Percentiles rank a stretch among this genome's conserved stretches.
These are phyloP conservation scores for Phalaenopsis aphrodite DNA, from an alignment of 106 monocot genomes.

Conservation along the genomic window DNA sequence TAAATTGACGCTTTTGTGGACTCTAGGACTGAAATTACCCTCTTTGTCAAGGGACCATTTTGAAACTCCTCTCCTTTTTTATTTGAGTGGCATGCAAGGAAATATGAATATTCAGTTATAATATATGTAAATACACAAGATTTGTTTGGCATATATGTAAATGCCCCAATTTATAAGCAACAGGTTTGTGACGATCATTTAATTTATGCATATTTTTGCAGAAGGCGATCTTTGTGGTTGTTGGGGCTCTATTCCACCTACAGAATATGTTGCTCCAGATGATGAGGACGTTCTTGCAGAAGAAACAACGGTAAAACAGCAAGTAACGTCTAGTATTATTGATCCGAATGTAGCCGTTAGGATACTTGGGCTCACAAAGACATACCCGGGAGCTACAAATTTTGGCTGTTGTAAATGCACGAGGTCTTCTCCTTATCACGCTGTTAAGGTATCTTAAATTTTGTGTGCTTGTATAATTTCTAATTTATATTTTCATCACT, in stretches of 20 bases:
- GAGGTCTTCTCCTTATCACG: conserved; percentile 66
- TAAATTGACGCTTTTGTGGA: too few species aligned
- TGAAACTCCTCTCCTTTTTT: too few species aligned
- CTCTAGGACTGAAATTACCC: too few species aligned
- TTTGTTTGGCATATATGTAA: too few species aligned
- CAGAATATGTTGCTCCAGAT: conserved; percentile 58
- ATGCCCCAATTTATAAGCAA: too few species aligned
- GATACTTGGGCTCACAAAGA: conserved; percentile 69
- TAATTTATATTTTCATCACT: background rate
- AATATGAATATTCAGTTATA: too few species aligned
- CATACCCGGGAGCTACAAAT: conserved; percentile 59
- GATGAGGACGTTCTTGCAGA: conserved; percentile 92
- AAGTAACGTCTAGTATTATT: conserved; percentile 17
- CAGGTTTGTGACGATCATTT: background rate
- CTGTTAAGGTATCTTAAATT: conserved; percentile 51
- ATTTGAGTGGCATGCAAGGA: too few species aligned
- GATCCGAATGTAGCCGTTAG: conserved; percentile 61
- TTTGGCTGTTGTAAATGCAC: conserved; percentile 60
- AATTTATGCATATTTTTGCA: conserved; percentile 16
- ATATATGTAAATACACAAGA: too few species aligned
- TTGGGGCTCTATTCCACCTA: conserved; percentile 42
- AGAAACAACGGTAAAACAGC: conserved; percentile 51
- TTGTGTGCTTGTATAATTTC: background rate
- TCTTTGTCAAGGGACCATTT: too few species aligned
- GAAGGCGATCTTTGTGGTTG: conserved; percentile 80